Percentiles rank a stretch among this genome's conserved stretches.
phyloP scores from a whole-genome alignment of 2,329 filamentous ascomycete species.

The Phyllosticta ampelicida region DNA sequence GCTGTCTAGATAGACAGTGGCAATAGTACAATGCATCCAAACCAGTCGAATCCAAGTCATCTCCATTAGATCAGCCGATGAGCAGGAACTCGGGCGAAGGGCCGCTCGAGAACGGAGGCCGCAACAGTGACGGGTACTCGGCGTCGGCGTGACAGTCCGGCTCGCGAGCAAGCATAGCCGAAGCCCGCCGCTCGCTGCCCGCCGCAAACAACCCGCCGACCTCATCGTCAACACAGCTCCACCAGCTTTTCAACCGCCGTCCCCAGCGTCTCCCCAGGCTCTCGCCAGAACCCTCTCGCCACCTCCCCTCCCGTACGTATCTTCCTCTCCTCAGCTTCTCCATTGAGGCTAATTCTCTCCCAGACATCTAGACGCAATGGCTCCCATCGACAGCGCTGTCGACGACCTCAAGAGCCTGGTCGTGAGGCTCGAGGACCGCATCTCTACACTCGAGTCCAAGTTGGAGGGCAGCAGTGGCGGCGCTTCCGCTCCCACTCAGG shows the following conservation, averaged over 20 bases:
- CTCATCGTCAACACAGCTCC: neutral
- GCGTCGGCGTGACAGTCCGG: neutral
- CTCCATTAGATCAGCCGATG: neutral
- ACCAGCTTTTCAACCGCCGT: neutral
- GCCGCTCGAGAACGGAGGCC: neutral
- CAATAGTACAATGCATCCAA: neutral
- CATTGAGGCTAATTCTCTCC: neutral
- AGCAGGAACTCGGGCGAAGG: neutral
- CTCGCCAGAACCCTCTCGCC: neutral
- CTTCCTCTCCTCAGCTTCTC: neutral
- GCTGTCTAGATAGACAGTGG: neutral
- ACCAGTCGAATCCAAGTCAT: neutral
- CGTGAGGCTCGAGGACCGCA: slow-evolving; percentile 70
- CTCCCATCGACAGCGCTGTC: slow-evolving; percentile 69
- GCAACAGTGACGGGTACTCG: neutral
- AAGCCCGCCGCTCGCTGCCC: neutral
- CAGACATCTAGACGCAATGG: slow-evolving; percentile 49
- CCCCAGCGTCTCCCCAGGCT: neutral
- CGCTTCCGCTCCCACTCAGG: slow-evolving; percentile 27
- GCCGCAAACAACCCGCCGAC: neutral
- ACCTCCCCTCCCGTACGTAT: neutral
- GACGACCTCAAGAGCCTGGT: slow-evolving; percentile 78
- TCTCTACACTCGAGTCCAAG: slow-evolving; percentile 69
- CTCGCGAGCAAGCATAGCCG: neutral
- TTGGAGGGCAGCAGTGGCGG: slow-evolving; percentile 43